Evolutionary conservation across 164 flowering plant genomes (phyloP), one percentile per base, ranked within the genome.

Genomic region (Nymphaea colorata): DNA sequence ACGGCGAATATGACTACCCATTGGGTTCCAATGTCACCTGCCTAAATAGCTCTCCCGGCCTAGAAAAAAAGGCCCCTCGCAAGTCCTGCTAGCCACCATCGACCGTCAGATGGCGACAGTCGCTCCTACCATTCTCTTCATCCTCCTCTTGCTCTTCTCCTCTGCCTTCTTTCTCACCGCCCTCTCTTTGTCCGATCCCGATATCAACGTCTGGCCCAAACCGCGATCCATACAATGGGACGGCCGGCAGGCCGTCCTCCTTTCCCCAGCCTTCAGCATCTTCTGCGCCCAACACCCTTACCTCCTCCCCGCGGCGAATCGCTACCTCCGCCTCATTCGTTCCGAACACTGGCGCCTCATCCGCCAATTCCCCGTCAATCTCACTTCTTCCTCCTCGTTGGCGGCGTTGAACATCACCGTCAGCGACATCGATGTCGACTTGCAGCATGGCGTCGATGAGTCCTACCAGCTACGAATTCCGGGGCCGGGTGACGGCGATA

Each of bases 161-260:
- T 25, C 36, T 25, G 36, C 36, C 12, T 18, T 15, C 55, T 53
- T 64, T 62, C 5, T 11, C 55, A 55, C 70, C 25, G 7, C 43
- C 63, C 42, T 43, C 70, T 25, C 64, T 59, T 61, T 65, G 25
- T 43, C 68, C 44, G 53, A 67, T 42, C 44, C 75, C 11, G 76
- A 69, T n/a, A 78, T 85, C 82, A 86, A 84, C 44, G 83, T 84
- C n/a, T 89, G 95, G 95, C 95, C 95, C 6, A 87, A 79, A 62
- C 91, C 95, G 47, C 80, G 83, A 41, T 41, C 6, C 44, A 2
- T 87, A 42, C 64, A 78, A 44, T 89, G 91, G 91, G 17, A 5
- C 42, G 25, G 47, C 64, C 86, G 86, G 3, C 76, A 72, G 8
- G 77, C 83, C 66, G 67, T 75, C 45, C 69, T 71, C 43, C 74